These are phyloP conservation scores for Vaccinium vitisidaea DNA, from an alignment of 148 eudicot genomes.

Conservation along the genomic window DNA sequence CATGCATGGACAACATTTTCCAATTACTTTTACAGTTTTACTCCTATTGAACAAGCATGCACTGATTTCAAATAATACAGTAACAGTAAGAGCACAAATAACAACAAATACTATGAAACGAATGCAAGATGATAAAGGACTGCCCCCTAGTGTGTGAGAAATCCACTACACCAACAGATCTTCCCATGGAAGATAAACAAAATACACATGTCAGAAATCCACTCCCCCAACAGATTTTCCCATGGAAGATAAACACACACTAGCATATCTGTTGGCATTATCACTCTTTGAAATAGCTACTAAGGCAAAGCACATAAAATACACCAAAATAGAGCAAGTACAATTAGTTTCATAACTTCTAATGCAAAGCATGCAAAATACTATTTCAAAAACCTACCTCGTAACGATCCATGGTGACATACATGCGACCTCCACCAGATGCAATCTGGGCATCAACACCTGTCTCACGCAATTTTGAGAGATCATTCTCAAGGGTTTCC, in stretches of 20 bases:
- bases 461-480: constrained; percentile 54
- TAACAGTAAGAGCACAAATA: neutral
- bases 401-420: constrained; percentile 94
- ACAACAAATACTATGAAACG: neutral
- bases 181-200: neutral
- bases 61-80: neutral
- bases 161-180: neutral
- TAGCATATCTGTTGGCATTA: neutral
- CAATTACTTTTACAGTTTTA: neutral
- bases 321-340: neutral
- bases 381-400: constrained; percentile 52
- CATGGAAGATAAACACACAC: neutral
- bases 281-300: neutral
- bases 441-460: constrained; percentile 92
- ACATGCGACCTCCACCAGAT: constrained; percentile 98
- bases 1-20: neutral
- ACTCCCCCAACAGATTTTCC: neutral
- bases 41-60: neutral
- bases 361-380: neutral
- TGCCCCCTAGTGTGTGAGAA: neutral
- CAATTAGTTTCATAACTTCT: neutral
- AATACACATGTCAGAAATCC: neutral
- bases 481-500: constrained; percentile 84
- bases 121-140: neutral
- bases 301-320: neutral